These are phyloP conservation scores for Cystofilobasidium ferigula DNA, from an alignment of 768 basidiomycete species.

Conservation along the genomic window DNA sequence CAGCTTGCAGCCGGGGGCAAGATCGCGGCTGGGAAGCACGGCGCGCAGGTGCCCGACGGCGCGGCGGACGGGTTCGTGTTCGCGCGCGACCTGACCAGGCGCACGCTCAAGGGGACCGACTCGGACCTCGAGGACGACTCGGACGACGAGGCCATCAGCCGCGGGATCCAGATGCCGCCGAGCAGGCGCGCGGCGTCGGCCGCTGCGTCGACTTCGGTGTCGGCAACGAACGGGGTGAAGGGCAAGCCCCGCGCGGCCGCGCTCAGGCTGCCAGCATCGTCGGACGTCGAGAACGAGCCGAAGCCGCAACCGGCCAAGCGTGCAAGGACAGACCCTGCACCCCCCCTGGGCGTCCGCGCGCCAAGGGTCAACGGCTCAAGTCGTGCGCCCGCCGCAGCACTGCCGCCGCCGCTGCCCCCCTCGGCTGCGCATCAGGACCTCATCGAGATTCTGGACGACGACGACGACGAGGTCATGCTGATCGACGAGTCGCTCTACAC, in stretches of 20 bases:
- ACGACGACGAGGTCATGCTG: conserved; percentile 23
- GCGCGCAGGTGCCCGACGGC: conserved; percentile 36
- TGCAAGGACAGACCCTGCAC: background rate
- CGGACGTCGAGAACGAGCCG: conserved; percentile 16
- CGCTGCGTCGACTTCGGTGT: background rate
- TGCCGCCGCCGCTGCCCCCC: background rate
- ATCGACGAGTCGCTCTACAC: conserved; percentile 13
- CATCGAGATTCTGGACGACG: conserved; percentile 27
- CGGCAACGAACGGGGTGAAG: background rate
- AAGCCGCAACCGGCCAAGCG: background rate
- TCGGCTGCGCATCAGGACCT: no score
- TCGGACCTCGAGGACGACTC: conserved; percentile 42
- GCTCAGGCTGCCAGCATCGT: conserved; percentile 35
- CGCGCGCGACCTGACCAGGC: conserved; percentile 28
- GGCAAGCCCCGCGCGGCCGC: conserved; percentile 33
- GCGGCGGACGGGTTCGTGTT: conserved; percentile 34
- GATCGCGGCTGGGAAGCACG: conserved; percentile 26
- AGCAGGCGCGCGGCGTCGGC: background rate
- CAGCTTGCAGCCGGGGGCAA: conserved; percentile 39
- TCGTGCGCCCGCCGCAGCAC: background rate
- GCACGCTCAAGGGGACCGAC: background rate
- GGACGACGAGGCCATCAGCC: conserved; percentile 36
- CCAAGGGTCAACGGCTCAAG: no score
- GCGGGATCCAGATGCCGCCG: background rate
- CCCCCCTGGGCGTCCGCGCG: background rate